Percentiles rank a stretch among this genome's conserved stretches.
Conservation (phyloP, 2,329 filamentous ascomycete species). For the Xylaria hypoxylon region DNA sequence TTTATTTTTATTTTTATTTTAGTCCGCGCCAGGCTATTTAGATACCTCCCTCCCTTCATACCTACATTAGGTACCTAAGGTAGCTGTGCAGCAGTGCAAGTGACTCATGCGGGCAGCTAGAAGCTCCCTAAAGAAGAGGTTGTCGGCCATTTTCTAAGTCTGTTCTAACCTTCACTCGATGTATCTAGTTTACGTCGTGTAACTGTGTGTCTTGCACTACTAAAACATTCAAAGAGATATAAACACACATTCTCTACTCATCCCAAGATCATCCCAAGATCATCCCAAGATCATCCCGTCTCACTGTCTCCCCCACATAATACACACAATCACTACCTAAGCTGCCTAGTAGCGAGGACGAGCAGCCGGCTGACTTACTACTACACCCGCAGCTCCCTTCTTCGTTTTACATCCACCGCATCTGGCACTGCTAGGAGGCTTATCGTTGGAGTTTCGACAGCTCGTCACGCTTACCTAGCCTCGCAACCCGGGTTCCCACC, state of each 20-base stretch:
- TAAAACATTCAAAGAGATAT: background rate
- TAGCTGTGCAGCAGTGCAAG: slow-evolving; percentile 5
- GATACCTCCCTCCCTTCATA: background rate
- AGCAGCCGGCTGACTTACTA: slow-evolving; percentile 19
- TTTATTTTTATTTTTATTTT: background rate
- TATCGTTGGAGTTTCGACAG: background rate
- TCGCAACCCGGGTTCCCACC: background rate
- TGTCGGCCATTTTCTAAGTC: slow-evolving; percentile 2
- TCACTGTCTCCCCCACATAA: background rate
- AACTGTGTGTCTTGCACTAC: slow-evolving; percentile 7
- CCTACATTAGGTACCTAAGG: background rate
- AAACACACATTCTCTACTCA: background rate
- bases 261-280: too few species aligned
- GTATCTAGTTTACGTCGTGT: background rate
- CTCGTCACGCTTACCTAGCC: background rate
- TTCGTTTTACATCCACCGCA: background rate
- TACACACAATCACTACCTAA: background rate
- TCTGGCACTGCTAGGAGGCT: slow-evolving; percentile 6
- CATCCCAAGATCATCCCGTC: background rate
- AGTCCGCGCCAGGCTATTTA: background rate
- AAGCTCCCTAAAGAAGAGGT: slow-evolving; percentile 22
- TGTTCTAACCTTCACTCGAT: background rate
- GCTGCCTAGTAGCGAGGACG: slow-evolving; percentile 3
- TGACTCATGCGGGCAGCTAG: slow-evolving; percentile 44
- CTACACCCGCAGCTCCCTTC: slow-evolving; percentile 10